These are phyloP conservation scores for Euryodendron excelsum DNA, from an alignment of 148 eudicot species.

Conservation along the genomic window DNA sequence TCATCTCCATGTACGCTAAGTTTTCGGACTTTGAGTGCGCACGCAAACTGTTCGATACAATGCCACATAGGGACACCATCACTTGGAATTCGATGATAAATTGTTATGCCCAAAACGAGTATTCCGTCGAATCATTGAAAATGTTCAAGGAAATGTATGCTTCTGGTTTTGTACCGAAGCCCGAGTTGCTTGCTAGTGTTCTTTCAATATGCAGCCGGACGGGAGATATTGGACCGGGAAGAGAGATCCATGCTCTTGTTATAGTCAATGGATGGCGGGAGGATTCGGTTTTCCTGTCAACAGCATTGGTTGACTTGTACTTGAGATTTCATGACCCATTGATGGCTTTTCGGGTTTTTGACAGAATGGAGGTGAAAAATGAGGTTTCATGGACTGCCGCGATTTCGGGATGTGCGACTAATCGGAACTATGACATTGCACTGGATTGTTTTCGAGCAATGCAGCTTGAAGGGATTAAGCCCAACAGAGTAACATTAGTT, in stretches of 20 bases:
- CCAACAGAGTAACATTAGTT: conserved; percentile 44
- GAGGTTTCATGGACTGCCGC: conserved; percentile 62
- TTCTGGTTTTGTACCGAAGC: conserved; percentile 37
- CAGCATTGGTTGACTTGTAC: conserved; percentile 47
- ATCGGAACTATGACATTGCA: conserved; percentile 29
- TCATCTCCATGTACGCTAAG: conserved; percentile 46
- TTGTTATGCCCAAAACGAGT: conserved; percentile 41
- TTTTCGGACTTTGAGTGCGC: conserved; percentile 25
- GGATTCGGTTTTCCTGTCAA: conserved; percentile 32
- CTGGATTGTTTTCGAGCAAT: conserved; percentile 38
- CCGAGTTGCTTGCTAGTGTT: conserved; percentile 45
- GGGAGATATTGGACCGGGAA: conserved; percentile 29
- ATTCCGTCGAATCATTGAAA: conserved; percentile 21
- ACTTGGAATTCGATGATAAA: conserved; percentile 53
- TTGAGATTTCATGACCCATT: conserved; percentile 25
- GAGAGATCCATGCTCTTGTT: conserved; percentile 42
- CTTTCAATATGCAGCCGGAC: conserved; percentile 26
- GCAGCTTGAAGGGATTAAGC: conserved; percentile 35
- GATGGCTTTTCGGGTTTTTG: conserved; percentile 39
- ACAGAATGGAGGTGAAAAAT: conserved; percentile 37
- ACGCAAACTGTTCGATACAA: conserved; percentile 39
- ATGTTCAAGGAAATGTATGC: conserved; percentile 42
- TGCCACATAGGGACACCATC: conserved; percentile 41
- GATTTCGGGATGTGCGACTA: conserved; percentile 40
- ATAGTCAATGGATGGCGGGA: conserved; percentile 33